phyloP scores from a whole-genome alignment of 1,139 yeast genomes.

The Candida labiduridarum region DNA sequence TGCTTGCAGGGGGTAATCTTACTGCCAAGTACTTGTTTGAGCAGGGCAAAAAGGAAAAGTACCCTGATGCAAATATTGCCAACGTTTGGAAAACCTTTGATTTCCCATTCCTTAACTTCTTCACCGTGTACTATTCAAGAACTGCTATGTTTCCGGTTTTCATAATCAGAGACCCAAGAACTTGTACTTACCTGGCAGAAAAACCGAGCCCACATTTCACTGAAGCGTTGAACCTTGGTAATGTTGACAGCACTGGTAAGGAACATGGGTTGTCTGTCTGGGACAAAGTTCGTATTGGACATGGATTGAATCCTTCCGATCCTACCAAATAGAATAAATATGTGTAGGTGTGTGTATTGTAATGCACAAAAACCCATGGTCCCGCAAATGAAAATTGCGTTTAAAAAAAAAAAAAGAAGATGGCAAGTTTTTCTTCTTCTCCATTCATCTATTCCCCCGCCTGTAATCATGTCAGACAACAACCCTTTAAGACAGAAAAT shows the following conservation, averaged over 20 bases:
- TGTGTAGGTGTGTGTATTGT: background rate
- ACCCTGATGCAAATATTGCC: conserved; percentile 11
- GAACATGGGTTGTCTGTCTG: conserved; percentile 24
- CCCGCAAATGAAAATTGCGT: background rate
- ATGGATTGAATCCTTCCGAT: conserved; percentile 25
- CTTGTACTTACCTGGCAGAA: conserved; percentile 26
- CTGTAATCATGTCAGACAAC: background rate
- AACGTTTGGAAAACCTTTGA: conserved; percentile 45
- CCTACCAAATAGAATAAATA: background rate
- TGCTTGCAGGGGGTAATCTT: conserved; percentile 28
- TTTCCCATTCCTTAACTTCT: conserved; percentile 38
- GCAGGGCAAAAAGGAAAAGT: conserved; percentile 9
- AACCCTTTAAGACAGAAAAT: conserved; percentile 6
- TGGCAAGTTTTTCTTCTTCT: background rate
- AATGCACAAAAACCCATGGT: background rate
- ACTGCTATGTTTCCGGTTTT: conserved; percentile 37
- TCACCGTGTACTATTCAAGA: conserved; percentile 37
- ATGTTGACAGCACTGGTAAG: conserved; percentile 11
- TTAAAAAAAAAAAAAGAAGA: background rate
- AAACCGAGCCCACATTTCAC: conserved; percentile 16
- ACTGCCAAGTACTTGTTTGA: conserved; percentile 28
- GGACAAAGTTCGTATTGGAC: conserved; percentile 35
- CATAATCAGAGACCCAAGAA: conserved; percentile 42
- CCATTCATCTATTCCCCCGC: background rate
- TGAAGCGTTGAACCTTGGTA: conserved; percentile 13